Evolutionary conservation across 495 filamentous ascomycete species (phyloP).

Genomic region (Neurospora sp.): DNA sequence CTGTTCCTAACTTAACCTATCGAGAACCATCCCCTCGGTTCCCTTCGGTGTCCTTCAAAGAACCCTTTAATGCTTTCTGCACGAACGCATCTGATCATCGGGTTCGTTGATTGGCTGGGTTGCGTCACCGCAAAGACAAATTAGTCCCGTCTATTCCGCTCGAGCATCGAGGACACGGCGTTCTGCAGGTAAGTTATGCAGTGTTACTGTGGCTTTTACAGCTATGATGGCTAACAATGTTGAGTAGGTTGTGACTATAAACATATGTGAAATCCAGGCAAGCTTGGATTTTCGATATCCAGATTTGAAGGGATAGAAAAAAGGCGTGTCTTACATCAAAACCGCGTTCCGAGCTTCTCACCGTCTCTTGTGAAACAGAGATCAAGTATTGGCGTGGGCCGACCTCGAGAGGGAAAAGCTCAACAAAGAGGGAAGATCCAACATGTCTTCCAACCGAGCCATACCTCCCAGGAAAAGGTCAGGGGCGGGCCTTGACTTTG

Average conservation of each 20-base stretch:
- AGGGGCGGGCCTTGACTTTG: constrained; percentile 1
- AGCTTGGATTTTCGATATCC: background rate
- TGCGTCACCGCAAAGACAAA: background rate
- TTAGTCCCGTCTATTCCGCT: background rate
- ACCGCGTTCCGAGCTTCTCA: background rate
- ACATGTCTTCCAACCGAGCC: background rate
- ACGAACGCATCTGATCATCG: background rate
- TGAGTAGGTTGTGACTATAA: background rate
- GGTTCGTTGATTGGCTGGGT: background rate
- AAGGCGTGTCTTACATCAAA: background rate
- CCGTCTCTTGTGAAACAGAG: background rate
- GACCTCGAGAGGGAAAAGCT: background rate
- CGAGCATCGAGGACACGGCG: background rate
- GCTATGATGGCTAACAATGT: background rate
- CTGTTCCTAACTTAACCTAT: background rate
- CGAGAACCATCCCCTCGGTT: background rate
- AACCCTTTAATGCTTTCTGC: background rate
- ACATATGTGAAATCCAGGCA: background rate
- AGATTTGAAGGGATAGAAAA: background rate
- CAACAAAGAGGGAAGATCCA: background rate
- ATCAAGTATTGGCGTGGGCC: background rate
- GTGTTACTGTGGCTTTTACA: background rate
- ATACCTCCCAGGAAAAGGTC: constrained; percentile 1
- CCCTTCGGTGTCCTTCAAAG: background rate
- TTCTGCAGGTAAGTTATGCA: background rate